Percentiles rank a stretch among this genome's conserved stretches.
Evolutionary conservation across 108 stramenopile genomes (phyloP).

Genomic region (Fragilariopsis cylindrus): DNA sequence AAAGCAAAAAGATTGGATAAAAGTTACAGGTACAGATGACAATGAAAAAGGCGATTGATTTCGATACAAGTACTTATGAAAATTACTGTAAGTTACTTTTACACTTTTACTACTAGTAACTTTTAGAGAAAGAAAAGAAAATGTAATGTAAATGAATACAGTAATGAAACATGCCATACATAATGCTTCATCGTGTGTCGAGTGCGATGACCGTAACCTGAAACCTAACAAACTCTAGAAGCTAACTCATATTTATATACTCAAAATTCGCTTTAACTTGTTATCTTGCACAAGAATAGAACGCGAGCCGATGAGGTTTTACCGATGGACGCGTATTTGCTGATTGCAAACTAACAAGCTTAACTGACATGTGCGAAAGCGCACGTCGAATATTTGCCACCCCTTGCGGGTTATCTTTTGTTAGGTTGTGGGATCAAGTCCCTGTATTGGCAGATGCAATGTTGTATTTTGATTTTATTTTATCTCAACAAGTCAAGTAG

Average conservation of each 20-base stretch:
- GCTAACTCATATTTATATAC: conserved; percentile 41
- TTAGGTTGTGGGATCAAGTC: conserved; percentile 9
- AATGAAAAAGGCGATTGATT: too few species aligned
- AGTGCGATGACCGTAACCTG: neutral
- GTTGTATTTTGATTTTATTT: neutral
- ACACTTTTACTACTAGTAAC: too few species aligned
- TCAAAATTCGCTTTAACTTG: conserved; percentile 19
- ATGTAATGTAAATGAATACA: too few species aligned
- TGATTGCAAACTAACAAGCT: conserved; percentile 85
- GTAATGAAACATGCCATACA: too few species aligned
- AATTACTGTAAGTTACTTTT: too few species aligned
- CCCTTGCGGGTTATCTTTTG: conserved; percentile 60
- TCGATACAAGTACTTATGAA: too few species aligned
- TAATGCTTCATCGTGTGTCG: too few species aligned
- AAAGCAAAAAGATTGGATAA: too few species aligned
- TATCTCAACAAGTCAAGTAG: neutral
- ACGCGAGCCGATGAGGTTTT: conserved; percentile 84
- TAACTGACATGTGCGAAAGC: conserved; percentile 58
- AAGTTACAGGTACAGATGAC: too few species aligned
- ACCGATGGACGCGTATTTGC: conserved; percentile 83
- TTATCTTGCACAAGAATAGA: conserved; percentile 87
- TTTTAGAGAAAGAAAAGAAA: too few species aligned
- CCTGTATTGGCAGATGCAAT: neutral
- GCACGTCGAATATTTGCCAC: conserved; percentile 81
- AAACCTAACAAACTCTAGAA: neutral